Evolutionary conservation across 345 rosid genomes (phyloP).

Genomic region (Zanthoxylum bungeanum): DNA sequence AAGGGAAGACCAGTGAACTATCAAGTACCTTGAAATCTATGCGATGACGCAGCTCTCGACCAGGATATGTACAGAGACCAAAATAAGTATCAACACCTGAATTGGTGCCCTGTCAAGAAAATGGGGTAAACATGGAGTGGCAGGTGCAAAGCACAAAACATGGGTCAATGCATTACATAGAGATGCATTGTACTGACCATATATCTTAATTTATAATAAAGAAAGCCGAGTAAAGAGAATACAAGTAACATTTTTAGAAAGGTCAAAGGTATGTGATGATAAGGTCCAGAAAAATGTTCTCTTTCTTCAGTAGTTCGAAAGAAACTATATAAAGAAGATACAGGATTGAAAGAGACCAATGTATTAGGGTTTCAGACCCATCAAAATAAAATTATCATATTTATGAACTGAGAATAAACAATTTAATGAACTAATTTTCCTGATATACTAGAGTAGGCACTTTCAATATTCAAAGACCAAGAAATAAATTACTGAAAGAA

Average conservation of each 20-base stretch:
- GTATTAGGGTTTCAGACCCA: neutral
- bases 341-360: neutral
- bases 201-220: neutral
- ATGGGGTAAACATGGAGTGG: neutral
- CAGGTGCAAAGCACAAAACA: neutral
- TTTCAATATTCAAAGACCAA: neutral
- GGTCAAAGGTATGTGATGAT: neutral
- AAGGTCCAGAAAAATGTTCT: neutral
- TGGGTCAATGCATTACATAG: neutral
- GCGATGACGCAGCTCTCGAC: conserved; percentile 73
- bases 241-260: neutral
- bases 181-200: neutral
- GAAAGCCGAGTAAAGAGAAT: neutral
- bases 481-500: neutral
- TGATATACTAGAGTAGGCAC: neutral
- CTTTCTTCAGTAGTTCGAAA: neutral
- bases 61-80: conserved; percentile 88
- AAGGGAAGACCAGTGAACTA: neutral
- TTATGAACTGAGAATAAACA: neutral
- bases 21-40: conserved; percentile 79
- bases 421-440: neutral
- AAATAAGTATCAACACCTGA: conserved; percentile 95
- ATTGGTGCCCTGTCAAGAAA: conserved; percentile 61
- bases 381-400: neutral
- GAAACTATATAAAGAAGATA: conserved; percentile 4